Conservation (phyloP, 768 basidiomycete genomes). For the Crucibulum laeve region DNA sequence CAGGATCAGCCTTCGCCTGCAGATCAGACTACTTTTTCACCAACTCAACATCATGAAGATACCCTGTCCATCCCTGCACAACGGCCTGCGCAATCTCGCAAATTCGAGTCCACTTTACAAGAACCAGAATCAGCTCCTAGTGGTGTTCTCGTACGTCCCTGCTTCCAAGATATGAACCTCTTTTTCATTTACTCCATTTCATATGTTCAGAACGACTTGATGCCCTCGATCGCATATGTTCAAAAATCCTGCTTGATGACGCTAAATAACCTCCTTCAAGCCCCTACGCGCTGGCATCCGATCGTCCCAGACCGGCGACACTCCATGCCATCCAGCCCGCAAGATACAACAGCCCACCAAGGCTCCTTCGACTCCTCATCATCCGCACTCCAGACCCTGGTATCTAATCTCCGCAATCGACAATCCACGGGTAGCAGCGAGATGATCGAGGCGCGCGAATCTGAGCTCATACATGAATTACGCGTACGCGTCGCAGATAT, state of each 20-base stretch:
- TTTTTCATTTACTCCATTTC: constrained; percentile 3
- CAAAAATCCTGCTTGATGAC: constrained; percentile 74
- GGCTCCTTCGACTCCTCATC: constrained; percentile 33
- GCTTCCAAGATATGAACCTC: background rate
- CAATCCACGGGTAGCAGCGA: constrained; percentile 33
- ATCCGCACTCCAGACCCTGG: constrained; percentile 56
- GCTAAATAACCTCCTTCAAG: constrained; percentile 63
- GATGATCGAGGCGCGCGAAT: constrained; percentile 42
- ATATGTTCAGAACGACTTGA: constrained; percentile 46
- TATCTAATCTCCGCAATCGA: constrained; percentile 55
- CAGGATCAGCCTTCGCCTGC: constrained; percentile 3
- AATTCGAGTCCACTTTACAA: too few relatives aligned
- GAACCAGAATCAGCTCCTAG: constrained; percentile 7
- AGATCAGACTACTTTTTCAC: constrained; percentile 1
- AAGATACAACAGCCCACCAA: constrained; percentile 22
- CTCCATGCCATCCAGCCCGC: constrained; percentile 49
- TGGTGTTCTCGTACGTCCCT: constrained; percentile 15
- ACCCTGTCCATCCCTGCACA: constrained; percentile 8
- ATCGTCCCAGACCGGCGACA: constrained; percentile 58
- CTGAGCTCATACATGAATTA: constrained; percentile 55
- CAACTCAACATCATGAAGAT: constrained; percentile 7
- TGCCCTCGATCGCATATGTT: constrained; percentile 70
- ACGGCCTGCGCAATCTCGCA: too few relatives aligned
- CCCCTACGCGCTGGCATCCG: constrained; percentile 43
- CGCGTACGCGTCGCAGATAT: constrained; percentile 46